These are phyloP conservation scores for Gamsiella multidivaricata DNA, from an alignment of 192 early-diverging fungal genomes.

Conservation along the genomic window DNA sequence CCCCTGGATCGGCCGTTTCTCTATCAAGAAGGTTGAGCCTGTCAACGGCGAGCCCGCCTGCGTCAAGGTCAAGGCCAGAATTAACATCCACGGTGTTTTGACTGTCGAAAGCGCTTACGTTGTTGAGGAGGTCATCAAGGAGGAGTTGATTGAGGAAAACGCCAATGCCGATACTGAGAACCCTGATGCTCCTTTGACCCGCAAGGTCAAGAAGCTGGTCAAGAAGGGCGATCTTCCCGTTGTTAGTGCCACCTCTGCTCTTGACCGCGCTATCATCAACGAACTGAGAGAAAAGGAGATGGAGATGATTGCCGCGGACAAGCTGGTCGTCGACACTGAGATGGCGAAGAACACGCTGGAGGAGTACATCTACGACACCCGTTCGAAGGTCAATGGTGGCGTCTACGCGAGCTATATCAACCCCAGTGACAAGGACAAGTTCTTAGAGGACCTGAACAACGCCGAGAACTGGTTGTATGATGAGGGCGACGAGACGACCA, in stretches of 20 bases:
- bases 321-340: conserved; percentile 94
- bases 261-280: conserved; percentile 68
- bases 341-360: conserved; percentile 95
- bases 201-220: conserved; percentile 93
- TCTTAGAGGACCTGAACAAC: conserved; percentile 75
- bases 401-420: conserved; percentile 78
- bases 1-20: conserved; percentile 87
- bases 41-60: conserved; percentile 77
- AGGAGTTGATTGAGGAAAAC: conserved; percentile 73
- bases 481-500: conserved; percentile 93
- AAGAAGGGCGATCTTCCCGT: conserved; percentile 90
- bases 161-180: conserved; percentile 26
- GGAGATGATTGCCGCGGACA: conserved; percentile 87
- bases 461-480: conserved; percentile 99
- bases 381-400: conserved; percentile 81
- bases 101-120: conserved; percentile 87
- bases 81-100: conserved; percentile 89
- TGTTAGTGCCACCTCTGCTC: conserved; percentile 66
- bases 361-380: conserved; percentile 98
- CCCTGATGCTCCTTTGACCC: conserved; percentile 61
- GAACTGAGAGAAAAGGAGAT: conserved; percentile 83
- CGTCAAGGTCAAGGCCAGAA: conserved; percentile 92
- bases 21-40: conserved; percentile 86
- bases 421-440: conserved; percentile 75
- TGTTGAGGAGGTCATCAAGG: conserved; percentile 90